Evolutionary conservation across 179 eudicot genomes (phyloP).

Genomic region (Sideroxylon spinosum): DNA sequence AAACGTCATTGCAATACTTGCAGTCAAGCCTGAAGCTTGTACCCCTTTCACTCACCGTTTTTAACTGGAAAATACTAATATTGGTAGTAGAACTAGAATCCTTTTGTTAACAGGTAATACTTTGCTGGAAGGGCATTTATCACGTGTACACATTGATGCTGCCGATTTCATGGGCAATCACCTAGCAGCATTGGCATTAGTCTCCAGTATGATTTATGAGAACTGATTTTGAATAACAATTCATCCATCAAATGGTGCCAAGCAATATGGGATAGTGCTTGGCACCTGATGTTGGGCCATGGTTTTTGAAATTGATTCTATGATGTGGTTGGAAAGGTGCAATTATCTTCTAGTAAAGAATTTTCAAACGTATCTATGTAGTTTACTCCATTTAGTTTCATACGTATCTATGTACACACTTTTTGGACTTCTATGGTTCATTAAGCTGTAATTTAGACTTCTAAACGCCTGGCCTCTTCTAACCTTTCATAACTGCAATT

Average conservation of each 20-base stretch:
- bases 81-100: not conserved
- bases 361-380: not conserved
- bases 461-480: not conserved
- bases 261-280: not conserved
- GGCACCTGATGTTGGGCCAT: not conserved
- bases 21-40: not conserved
- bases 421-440: not conserved
- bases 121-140: not conserved
- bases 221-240: too few relatives aligned
- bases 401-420: not conserved
- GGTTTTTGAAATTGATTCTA: not conserved
- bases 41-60: not conserved
- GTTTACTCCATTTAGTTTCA: not conserved
- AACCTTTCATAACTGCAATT: not conserved
- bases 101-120: not conserved
- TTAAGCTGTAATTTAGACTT: not conserved
- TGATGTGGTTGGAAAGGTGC: not conserved
- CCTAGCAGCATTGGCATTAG: too few relatives aligned
- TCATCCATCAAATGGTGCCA: too few relatives aligned
- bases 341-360: not conserved
- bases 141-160: not conserved
- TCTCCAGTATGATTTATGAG: too few relatives aligned
- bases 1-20: not conserved
- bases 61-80: not conserved
- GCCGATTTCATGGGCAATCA: not conserved